Evolutionary conservation across 192 early-diverging fungal genomes (phyloP), one percentile per base, ranked within the genome.

Genomic region (Coemansia sp.): DNA sequence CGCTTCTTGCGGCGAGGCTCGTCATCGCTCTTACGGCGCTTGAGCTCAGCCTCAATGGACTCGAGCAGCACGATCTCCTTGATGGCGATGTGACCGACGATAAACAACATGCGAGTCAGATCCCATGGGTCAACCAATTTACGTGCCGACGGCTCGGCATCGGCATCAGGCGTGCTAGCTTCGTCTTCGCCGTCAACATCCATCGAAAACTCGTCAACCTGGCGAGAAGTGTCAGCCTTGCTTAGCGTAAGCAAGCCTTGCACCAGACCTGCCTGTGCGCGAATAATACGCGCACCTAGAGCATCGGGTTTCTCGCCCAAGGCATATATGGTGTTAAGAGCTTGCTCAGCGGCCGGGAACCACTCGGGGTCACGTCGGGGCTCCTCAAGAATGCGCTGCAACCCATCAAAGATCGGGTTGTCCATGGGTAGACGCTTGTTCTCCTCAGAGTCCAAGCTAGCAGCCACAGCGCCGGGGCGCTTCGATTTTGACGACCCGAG

Each of bases 1-100:
- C 78, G 78, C 65, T 68, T 67, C 64, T 81, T 81, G 69, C 70
- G 73, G 59, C 63, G 59, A 11, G 78, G 78, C 70, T 81, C 73
- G 35, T 68, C 77, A 34, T 70, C 69, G 62, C 37, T 61, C 69
- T 77, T 95, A 69, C 91, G 85, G 27, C 94, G 85, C 79, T 99
- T 99, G 85, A 92, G 94, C 42, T 95, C 96, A 17, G 89, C 84
- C 79, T 99, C 98, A 27, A 98, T 89, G 3, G 88, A 85, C 84
- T 99, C 98, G 51, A 99, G 81, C 77, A 97, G 91, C 35, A 97
- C 95, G 72, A 97, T 95, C 69, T 97, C 92, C 81, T 98, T 96
- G 67, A 98, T 92, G 0, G 94, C 97, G 16, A 97, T 89, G 77
- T 99, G 98, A 0, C 98, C 97, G 33, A 96, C 90, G 33, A 98